Percentiles rank a stretch among this genome's conserved stretches.
These are phyloP conservation scores for Populus ilicifolia DNA, from an alignment of 345 rosid genomes.

Conservation along the genomic window DNA sequence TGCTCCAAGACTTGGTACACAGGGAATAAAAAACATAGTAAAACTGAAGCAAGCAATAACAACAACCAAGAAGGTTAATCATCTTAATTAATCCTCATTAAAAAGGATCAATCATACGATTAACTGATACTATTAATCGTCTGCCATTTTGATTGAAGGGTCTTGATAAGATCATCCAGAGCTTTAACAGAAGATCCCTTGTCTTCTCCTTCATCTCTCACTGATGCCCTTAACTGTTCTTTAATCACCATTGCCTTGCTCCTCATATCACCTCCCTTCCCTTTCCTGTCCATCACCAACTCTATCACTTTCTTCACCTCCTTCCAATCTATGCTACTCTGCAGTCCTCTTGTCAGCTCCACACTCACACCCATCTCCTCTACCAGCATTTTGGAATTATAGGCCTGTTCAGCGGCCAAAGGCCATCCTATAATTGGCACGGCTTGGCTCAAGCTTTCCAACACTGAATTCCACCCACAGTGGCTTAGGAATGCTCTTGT, in stretches of 20 bases:
- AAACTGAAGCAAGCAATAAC: too few species aligned
- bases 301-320: conserved; percentile 36
- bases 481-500: conserved; percentile 48
- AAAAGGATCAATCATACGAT: neutral
- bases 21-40: too few species aligned
- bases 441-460: conserved; percentile 56
- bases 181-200: conserved; percentile 36
- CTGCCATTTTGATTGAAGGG: neutral
- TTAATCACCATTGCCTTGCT: conserved; percentile 30
- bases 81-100: too few species aligned
- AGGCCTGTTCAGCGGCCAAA: conserved; percentile 45
- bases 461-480: conserved; percentile 54
- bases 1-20: too few species aligned
- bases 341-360: conserved; percentile 42
- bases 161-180: conserved; percentile 29
- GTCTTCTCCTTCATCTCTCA: conserved; percentile 20
- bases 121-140: neutral
- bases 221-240: conserved; percentile 20
- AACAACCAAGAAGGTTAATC: too few species aligned
- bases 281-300: conserved; percentile 30
- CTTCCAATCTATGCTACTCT: conserved; percentile 5
- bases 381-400: conserved; percentile 44
- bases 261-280: conserved; percentile 42
- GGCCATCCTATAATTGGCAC: conserved; percentile 59
- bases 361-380: conserved; percentile 51